Evolutionary conservation across 2,329 filamentous ascomycete species (phyloP).

Genomic region (Cercospora sesami): DNA sequence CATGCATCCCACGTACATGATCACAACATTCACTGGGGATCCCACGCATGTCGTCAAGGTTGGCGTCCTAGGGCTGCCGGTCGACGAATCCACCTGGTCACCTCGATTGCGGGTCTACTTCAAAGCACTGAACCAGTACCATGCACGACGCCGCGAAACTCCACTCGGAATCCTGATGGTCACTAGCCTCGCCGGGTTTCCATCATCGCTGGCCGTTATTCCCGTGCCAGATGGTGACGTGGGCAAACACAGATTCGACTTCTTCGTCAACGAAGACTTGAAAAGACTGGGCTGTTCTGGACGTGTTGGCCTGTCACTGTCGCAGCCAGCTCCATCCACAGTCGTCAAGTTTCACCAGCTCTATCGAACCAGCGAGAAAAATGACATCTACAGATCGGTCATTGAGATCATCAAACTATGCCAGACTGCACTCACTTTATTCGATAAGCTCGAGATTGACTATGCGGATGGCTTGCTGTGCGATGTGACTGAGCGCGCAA

Average conservation of each 20-base stretch:
- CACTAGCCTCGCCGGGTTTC: slow-evolving; percentile 89
- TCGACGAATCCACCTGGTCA: slow-evolving; percentile 78
- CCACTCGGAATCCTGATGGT: slow-evolving; percentile 83
- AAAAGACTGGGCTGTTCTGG: slow-evolving; percentile 92
- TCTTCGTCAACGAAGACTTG: slow-evolving; percentile 91
- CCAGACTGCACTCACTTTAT: slow-evolving; percentile 83
- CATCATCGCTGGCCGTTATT: slow-evolving; percentile 89
- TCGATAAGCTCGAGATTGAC: slow-evolving; percentile 80
- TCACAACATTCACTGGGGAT: slow-evolving; percentile 91
- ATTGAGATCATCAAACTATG: slow-evolving; percentile 88
- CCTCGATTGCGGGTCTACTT: slow-evolving; percentile 78
- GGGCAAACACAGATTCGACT: slow-evolving; percentile 73
- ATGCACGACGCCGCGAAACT: slow-evolving; percentile 82
- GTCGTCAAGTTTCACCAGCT: slow-evolving; percentile 89
- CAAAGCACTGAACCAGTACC: slow-evolving; percentile 78
- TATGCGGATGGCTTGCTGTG: slow-evolving; percentile 92
- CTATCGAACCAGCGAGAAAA: slow-evolving; percentile 81
- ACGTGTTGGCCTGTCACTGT: slow-evolving; percentile 77
- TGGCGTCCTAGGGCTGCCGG: slow-evolving; percentile 77
- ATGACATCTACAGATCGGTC: slow-evolving; percentile 74
- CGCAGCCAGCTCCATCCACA: slow-evolving; percentile 75
- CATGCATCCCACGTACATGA: slow-evolving; percentile 83
- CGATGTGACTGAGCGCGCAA: slow-evolving; percentile 85
- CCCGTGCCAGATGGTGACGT: slow-evolving; percentile 84
- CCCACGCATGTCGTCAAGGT: slow-evolving; percentile 74